phyloP scores from a whole-genome alignment of 2,329 filamentous ascomycete species.

The Aspergillus hortae region DNA sequence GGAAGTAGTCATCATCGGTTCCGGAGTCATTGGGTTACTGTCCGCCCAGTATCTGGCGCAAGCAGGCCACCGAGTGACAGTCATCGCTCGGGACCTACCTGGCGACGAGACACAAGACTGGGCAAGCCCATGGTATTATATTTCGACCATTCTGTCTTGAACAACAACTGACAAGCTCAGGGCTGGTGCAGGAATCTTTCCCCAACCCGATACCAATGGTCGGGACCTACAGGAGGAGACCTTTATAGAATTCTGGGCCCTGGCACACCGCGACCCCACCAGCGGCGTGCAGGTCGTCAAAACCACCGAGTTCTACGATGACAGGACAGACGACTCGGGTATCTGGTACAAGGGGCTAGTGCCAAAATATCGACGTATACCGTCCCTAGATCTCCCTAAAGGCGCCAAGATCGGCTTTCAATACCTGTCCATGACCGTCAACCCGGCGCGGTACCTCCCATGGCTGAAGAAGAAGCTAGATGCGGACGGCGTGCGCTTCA shows the following conservation, averaged over 20 bases:
- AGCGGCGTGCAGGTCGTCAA: constrained; percentile 17
- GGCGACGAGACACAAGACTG: constrained; percentile 16
- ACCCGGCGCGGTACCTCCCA: constrained; percentile 10
- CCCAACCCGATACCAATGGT: constrained; percentile 11
- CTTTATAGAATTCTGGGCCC: constrained; percentile 18
- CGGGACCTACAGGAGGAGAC: constrained; percentile 14
- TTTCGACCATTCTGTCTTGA: neutral
- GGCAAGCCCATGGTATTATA: constrained; percentile 20
- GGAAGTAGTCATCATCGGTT: constrained; percentile 11
- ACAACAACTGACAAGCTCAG: neutral
- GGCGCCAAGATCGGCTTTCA: constrained; percentile 13
- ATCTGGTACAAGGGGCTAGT: constrained; percentile 19
- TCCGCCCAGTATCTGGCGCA: constrained; percentile 13
- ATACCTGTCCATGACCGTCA: constrained; percentile 14
- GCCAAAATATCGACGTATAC: constrained; percentile 12
- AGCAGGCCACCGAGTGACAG: constrained; percentile 16
- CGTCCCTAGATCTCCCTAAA: constrained; percentile 5
- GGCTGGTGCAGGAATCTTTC: constrained; percentile 15
- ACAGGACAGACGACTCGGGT: constrained; percentile 13
- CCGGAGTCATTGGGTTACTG: constrained; percentile 12
- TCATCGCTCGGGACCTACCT: constrained; percentile 19
- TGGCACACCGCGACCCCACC: constrained; percentile 20
- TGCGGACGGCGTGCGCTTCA: constrained; percentile 10
- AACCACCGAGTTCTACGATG: constrained; percentile 16
- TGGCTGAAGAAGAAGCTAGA: constrained; percentile 15